Conservation (phyloP, 2,329 filamentous ascomycete genomes). For the Colletotrichum tabaci region DNA sequence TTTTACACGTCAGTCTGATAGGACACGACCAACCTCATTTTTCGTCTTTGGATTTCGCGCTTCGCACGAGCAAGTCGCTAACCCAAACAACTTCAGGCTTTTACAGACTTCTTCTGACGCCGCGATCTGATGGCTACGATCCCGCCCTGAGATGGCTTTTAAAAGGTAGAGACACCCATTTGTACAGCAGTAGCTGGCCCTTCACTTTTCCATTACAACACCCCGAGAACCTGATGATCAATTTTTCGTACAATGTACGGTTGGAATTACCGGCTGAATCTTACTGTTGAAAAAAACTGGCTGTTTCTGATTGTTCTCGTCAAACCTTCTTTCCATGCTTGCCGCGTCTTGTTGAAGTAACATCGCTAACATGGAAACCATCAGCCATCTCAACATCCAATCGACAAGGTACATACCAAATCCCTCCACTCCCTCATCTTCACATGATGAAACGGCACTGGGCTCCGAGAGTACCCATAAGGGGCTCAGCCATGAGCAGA, state of each 20-base stretch:
- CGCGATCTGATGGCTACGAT: slow-evolving; percentile 16
- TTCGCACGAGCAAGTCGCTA: slow-evolving; percentile 18
- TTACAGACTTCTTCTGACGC: slow-evolving; percentile 27
- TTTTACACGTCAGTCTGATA: slow-evolving; percentile 96
- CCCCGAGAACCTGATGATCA: slow-evolving; percentile 67
- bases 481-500: slow-evolving; percentile 76
- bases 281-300: slow-evolving; percentile 87
- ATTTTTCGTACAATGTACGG: slow-evolving; percentile 78
- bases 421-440: slow-evolving; percentile 47
- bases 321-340: slow-evolving; percentile 36
- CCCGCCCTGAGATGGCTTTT: slow-evolving; percentile 14
- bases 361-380: slow-evolving; percentile 51
- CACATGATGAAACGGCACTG: slow-evolving; percentile 94
- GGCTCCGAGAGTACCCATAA: slow-evolving; percentile 82
- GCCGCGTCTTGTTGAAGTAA: slow-evolving; percentile 12
- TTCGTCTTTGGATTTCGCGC: slow-evolving; percentile 15
- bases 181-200: not conserved
- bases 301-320: slow-evolving; percentile 79
- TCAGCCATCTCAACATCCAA: slow-evolving; percentile 39
- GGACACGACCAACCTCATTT: slow-evolving; percentile 46
- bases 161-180: slow-evolving; percentile 19
- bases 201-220: not conserved
- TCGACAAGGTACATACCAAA: slow-evolving; percentile 45
- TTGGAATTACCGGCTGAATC: slow-evolving; percentile 98
- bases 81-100: slow-evolving; percentile 25